Percentiles rank a stretch among this genome's conserved stretches.
phyloP scores from a whole-genome alignment of 768 basidiomycete species.

The Tubosaeta sp. region DNA sequence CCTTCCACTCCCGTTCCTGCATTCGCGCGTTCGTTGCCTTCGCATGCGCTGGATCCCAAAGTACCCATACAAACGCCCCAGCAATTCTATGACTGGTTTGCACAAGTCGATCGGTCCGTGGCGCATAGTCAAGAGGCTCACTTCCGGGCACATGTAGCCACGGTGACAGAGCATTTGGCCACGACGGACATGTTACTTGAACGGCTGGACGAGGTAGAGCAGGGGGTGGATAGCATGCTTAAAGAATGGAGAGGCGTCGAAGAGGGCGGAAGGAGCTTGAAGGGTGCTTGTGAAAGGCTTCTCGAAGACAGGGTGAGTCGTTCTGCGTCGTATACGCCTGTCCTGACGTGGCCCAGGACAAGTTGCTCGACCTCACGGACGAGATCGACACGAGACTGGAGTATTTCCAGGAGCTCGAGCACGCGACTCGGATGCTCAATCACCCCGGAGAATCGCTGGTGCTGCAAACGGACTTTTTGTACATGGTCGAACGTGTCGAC shows the following conservation, averaged over 20 bases:
- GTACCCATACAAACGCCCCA: slow-evolving; percentile 85
- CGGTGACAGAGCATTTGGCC: slow-evolving; percentile 68
- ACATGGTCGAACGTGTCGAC: slow-evolving; percentile 95
- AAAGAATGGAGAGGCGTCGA: slow-evolving; percentile 86
- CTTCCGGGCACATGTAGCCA: slow-evolving; percentile 80
- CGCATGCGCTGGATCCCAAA: slow-evolving; percentile 66
- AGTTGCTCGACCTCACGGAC: slow-evolving; percentile 72
- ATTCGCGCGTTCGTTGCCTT: slow-evolving; percentile 17
- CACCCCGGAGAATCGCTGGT: slow-evolving; percentile 91
- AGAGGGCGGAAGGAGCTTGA: slow-evolving; percentile 85
- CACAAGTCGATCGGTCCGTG: slow-evolving; percentile 82
- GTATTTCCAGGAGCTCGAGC: slow-evolving; percentile 93
- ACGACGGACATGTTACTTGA: slow-evolving; percentile 75
- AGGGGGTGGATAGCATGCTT: slow-evolving; percentile 75
- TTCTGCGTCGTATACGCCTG: not conserved
- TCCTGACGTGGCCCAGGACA: slow-evolving; percentile 48
- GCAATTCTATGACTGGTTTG: slow-evolving; percentile 97
- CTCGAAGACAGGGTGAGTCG: slow-evolving; percentile 80
- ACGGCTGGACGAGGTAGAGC: slow-evolving; percentile 68
- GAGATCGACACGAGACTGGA: slow-evolving; percentile 77
- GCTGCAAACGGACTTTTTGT: slow-evolving; percentile 84
- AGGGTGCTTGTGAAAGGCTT: slow-evolving; percentile 86
- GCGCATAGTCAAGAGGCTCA: slow-evolving; percentile 93
- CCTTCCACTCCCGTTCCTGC: slow-evolving; percentile 40
- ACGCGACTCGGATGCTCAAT: slow-evolving; percentile 90